phyloP scores from a whole-genome alignment of 495 filamentous ascomycete genomes.

The Pyronema domesticum region DNA sequence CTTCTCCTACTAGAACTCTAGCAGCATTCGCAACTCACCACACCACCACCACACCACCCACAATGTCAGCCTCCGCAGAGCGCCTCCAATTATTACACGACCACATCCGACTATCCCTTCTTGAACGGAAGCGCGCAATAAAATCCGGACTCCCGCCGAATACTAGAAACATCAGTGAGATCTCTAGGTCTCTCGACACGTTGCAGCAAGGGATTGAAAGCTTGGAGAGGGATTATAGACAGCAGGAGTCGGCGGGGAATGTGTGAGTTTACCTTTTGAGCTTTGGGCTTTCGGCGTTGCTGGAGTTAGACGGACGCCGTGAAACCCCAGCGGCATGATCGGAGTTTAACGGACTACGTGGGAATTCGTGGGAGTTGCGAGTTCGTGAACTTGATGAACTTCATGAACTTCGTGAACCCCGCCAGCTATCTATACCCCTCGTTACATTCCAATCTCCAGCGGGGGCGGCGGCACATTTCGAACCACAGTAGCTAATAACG shows the following conservation, averaged over 20 bases:
- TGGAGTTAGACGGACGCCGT: neutral
- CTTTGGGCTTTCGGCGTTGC: neutral
- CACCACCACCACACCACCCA: too few relatives aligned
- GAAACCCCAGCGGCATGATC: too few relatives aligned
- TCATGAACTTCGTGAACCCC: too few relatives aligned
- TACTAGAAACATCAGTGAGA: conserved; percentile 64
- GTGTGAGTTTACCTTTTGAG: conserved; percentile 20
- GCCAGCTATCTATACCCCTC: too few relatives aligned
- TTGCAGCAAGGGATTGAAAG: conserved; percentile 66
- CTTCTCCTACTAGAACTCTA: too few relatives aligned
- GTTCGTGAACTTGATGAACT: too few relatives aligned
- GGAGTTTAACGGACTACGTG: neutral
- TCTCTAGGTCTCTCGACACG: conserved; percentile 72
- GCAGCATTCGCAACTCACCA: too few relatives aligned
- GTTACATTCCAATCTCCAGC: too few relatives aligned
- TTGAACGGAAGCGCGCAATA: conserved; percentile 82
- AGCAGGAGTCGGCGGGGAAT: conserved; percentile 45
- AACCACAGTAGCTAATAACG: too few relatives aligned
- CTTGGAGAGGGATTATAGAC: conserved; percentile 47
- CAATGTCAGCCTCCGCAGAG: conserved; percentile 19
- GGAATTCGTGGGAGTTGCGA: too few relatives aligned
- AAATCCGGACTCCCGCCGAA: conserved; percentile 69
- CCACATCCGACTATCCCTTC: conserved; percentile 59
- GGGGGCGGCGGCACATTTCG: too few relatives aligned
- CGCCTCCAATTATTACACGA: conserved; percentile 60